These are phyloP conservation scores for Periconia sp. DNA, from an alignment of 2,329 filamentous ascomycete species.

Conservation along the genomic window DNA sequence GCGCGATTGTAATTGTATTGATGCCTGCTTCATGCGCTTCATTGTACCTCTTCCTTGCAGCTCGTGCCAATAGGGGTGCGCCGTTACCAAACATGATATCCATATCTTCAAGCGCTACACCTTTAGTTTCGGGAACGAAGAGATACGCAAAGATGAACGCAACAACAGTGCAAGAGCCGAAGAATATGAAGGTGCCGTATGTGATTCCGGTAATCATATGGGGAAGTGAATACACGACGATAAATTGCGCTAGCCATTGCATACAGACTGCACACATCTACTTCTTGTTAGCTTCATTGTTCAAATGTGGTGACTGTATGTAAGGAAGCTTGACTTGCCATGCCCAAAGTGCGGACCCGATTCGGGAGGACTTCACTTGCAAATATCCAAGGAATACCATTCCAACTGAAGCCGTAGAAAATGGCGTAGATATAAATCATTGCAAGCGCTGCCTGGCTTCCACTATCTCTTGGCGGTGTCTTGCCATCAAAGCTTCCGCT, in stretches of 20 bases:
- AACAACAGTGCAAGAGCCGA: slow-evolving; percentile 33
- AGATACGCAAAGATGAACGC: slow-evolving; percentile 42
- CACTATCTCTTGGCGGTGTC: slow-evolving; percentile 31
- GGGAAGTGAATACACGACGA: slow-evolving; percentile 47
- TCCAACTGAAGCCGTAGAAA: slow-evolving; percentile 57
- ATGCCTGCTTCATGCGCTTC: slow-evolving; percentile 14
- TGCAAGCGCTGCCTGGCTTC: slow-evolving; percentile 59
- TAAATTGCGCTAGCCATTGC: slow-evolving; percentile 47
- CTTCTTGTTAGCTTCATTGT: slow-evolving; percentile 4
- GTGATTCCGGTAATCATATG: slow-evolving; percentile 47
- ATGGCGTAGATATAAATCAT: slow-evolving; percentile 63
- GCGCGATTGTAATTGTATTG: slow-evolving; percentile 6
- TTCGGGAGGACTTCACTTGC: slow-evolving; percentile 57
- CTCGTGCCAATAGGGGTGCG: slow-evolving; percentile 7
- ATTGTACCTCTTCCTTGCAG: slow-evolving; percentile 9
- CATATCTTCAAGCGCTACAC: slow-evolving; percentile 39
- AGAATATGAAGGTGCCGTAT: slow-evolving; percentile 50
- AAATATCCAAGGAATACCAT: slow-evolving; percentile 52
- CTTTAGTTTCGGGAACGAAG: slow-evolving; percentile 42
- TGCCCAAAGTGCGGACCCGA: slow-evolving; percentile 49
- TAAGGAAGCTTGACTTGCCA: slow-evolving; percentile 21
- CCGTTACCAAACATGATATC: slow-evolving; percentile 33
- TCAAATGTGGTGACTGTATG: background rate
- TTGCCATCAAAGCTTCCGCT: slow-evolving; percentile 27
- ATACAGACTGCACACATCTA: background rate